A percentile compares a stretch with the other conserved stretches of the same genome.
phyloP scores from a whole-genome alignment of 169 alveolate genomes.

The Plasmodium gonderi region DNA sequence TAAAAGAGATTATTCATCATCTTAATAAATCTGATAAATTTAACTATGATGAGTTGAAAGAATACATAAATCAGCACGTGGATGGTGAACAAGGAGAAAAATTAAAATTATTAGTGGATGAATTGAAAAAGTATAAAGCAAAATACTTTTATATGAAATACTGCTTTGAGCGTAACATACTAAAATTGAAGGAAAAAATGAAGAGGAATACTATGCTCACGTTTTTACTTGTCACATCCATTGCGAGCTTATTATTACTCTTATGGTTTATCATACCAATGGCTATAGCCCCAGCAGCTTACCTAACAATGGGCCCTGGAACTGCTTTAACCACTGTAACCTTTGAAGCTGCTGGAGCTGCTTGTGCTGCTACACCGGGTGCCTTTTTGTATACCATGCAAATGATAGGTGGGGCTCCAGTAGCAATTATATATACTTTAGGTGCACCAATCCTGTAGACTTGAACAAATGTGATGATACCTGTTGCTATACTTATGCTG shows the following conservation, averaged over 20 bases:
- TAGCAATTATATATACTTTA: too few species aligned
- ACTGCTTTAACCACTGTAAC: too few species aligned
- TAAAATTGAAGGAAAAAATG: not conserved
- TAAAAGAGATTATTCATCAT: not conserved
- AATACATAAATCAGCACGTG: not conserved
- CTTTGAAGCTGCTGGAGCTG: not conserved
- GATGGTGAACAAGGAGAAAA: not conserved
- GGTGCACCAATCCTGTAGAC: too few species aligned
- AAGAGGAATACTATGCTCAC: not conserved
- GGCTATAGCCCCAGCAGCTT: not conserved
- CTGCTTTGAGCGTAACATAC: not conserved
- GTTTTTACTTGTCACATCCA: not conserved
- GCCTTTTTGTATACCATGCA: not conserved
- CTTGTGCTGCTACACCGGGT: not conserved
- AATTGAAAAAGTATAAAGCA: not conserved
- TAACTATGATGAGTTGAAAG: not conserved
- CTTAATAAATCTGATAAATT: not conserved
- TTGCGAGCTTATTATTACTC: not conserved
- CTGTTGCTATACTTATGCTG: too few species aligned
- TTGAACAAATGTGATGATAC: too few species aligned
- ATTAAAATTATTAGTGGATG: not conserved
- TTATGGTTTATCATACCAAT: not conserved
- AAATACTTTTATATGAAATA: not conserved
- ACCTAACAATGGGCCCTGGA: not conserved
- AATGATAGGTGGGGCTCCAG: too few species aligned